These are phyloP conservation scores for Chrysanthemum lavandulifolium DNA, from an alignment of 129 eudicot genomes.

Conservation along the genomic window DNA sequence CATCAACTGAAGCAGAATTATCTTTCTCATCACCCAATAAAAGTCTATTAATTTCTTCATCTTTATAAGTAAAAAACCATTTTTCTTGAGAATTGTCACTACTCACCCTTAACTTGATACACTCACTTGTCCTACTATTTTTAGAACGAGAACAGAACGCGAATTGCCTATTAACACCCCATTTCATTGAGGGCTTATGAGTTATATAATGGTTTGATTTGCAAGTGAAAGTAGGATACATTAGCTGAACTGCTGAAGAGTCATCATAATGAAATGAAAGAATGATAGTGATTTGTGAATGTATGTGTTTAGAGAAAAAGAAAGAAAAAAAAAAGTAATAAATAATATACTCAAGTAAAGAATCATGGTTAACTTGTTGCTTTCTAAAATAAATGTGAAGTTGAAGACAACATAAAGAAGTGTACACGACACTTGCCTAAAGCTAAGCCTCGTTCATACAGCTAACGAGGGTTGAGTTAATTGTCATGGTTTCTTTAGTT, in stretches of 20 bases:
- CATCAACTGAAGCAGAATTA: constrained; percentile 45
- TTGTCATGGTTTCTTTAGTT: too few species aligned
- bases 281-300: neutral
- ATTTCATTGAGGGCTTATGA: neutral
- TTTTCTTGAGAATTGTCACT: constrained; percentile 16
- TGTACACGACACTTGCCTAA: too few species aligned
- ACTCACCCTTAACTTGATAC: constrained; percentile 11
- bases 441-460: too few species aligned
- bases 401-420: neutral
- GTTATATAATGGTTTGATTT: constrained; percentile 6
- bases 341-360: neutral
- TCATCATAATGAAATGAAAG: constrained; percentile 1
- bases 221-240: constrained; percentile 13
- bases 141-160: neutral
- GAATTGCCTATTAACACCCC: neutral
- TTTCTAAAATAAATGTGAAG: constrained; percentile 7
- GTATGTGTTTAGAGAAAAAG: constrained; percentile 2
- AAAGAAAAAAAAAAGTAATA: neutral
- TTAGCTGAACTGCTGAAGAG: neutral
- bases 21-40: constrained; percentile 52
- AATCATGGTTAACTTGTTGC: neutral
- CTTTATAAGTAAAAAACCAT: too few species aligned
- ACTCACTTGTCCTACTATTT: neutral
- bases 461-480: too few species aligned
- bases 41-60: constrained; percentile 32